A percentile compares a stretch with the other conserved stretches of the same genome.
Conservation (phyloP, 2,329 filamentous ascomycete genomes). For the Chaetoscypha palmicola region DNA sequence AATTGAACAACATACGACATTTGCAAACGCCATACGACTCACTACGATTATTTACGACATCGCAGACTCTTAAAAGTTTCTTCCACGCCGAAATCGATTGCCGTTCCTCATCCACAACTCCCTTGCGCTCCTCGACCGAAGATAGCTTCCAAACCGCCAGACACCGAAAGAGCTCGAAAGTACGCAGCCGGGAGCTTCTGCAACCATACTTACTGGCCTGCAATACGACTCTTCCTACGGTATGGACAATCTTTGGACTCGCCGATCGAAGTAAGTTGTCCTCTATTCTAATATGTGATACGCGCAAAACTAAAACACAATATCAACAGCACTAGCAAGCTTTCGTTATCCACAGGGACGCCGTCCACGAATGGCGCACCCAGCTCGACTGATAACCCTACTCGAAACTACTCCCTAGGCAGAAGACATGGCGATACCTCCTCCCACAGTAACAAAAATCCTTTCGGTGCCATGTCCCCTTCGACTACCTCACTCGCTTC, state of each 20-base stretch:
- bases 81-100: neutral
- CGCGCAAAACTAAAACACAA: slow-evolving; percentile 20
- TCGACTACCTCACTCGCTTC: slow-evolving; percentile 64
- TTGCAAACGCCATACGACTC: slow-evolving; percentile 7
- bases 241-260: slow-evolving; percentile 57
- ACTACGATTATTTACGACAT: slow-evolving; percentile 6
- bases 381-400: slow-evolving; percentile 40
- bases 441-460: slow-evolving; percentile 68
- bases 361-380: slow-evolving; percentile 36
- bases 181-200: slow-evolving; percentile 14
- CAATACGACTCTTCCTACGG: slow-evolving; percentile 12
- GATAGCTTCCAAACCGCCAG: slow-evolving; percentile 15
- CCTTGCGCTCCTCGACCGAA: slow-evolving; percentile 10
- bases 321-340: slow-evolving; percentile 54
- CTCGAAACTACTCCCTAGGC: slow-evolving; percentile 57
- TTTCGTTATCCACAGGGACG: slow-evolving; percentile 72
- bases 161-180: slow-evolving; percentile 13
- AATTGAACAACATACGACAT: slow-evolving; percentile 14
- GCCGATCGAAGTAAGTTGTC: slow-evolving; percentile 65
- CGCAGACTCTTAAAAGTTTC: neutral
- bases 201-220: slow-evolving; percentile 2
- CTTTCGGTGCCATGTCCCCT: slow-evolving; percentile 70
- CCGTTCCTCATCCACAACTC: neutral
- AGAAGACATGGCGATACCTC: slow-evolving; percentile 70
- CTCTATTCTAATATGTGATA: slow-evolving; percentile 4